phyloP scores from a whole-genome alignment of 768 basidiomycete genomes.

The Phaffia tasmanica region DNA sequence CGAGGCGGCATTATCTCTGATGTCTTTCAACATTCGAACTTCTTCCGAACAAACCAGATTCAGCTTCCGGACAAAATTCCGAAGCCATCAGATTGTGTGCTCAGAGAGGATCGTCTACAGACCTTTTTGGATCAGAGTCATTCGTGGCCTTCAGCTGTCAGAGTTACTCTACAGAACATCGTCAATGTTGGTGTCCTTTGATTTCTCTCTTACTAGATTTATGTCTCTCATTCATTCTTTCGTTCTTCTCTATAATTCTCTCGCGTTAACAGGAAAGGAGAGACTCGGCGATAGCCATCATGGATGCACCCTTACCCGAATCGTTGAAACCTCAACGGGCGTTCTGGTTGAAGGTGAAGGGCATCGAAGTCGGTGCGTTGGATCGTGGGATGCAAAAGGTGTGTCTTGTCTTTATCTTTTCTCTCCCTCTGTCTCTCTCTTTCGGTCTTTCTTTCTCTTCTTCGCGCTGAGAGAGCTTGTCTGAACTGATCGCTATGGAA shows the following conservation, averaged over 20 bases:
- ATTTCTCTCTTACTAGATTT: not conserved
- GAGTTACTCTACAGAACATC: not conserved
- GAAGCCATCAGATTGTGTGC: constrained; percentile 31
- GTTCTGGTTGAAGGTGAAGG: constrained; percentile 17
- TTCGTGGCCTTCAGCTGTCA: not conserved
- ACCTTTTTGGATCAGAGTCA: constrained; percentile 27
- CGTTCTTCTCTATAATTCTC: not conserved
- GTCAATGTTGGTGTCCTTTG: not conserved
- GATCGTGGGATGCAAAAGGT: constrained; percentile 14
- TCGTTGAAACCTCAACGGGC: not conserved
- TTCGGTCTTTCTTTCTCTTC: not conserved
- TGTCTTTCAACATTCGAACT: too few species aligned
- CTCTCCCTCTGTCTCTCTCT: too few species aligned
- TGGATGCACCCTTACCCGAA: not conserved
- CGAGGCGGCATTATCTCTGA: too few species aligned
- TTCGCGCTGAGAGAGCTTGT: not conserved
- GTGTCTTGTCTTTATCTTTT: not conserved
- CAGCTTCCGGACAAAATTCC: constrained; percentile 30
- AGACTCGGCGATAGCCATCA: constrained; percentile 3
- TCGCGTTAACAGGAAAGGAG: not conserved
- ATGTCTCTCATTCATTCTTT: not conserved
- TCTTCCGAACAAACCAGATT: too few species aligned
- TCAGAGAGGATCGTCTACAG: constrained; percentile 34
- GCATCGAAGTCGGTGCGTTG: constrained; percentile 1
- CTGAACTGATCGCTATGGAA: not conserved